These are phyloP conservation scores for Byssochlamys sp. DNA, from an alignment of 2,329 filamentous ascomycete genomes.

Conservation along the genomic window DNA sequence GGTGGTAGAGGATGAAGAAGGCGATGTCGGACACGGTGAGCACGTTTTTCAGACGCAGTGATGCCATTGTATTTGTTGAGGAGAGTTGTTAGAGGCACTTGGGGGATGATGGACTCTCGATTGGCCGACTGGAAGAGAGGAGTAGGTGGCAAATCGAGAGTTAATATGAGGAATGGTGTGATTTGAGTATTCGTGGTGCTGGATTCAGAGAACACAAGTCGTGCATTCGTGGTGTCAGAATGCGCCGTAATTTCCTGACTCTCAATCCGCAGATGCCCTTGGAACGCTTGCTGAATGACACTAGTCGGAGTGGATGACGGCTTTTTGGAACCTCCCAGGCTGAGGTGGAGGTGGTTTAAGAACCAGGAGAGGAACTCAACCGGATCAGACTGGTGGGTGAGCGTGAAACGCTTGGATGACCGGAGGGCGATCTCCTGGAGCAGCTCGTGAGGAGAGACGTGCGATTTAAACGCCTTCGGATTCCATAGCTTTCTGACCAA, in stretches of 20 bases:
- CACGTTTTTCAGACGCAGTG: slow-evolving; percentile 75
- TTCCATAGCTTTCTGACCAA: slow-evolving; percentile 98
- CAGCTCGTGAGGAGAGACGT: slow-evolving; percentile 93
- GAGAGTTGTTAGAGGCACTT: slow-evolving; percentile 63
- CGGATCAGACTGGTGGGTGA: slow-evolving; percentile 85
- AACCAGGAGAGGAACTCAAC: slow-evolving; percentile 97
- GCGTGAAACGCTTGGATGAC: slow-evolving; percentile 83
- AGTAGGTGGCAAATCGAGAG: slow-evolving; percentile 80
- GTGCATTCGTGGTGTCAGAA: slow-evolving; percentile 68
- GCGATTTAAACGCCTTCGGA: slow-evolving; percentile 84
- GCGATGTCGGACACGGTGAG: slow-evolving; percentile 79
- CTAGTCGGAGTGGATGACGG: slow-evolving; percentile 56
- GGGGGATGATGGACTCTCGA: slow-evolving; percentile 88
- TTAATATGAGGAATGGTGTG: slow-evolving; percentile 79
- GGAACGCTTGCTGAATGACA: slow-evolving; percentile 86
- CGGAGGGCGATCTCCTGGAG: slow-evolving; percentile 86
- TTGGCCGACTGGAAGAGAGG: slow-evolving; percentile 93
- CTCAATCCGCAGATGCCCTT: slow-evolving; percentile 83
- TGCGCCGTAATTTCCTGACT: slow-evolving; percentile 88
- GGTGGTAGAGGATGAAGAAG: slow-evolving; percentile 83
- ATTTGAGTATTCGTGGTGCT: slow-evolving; percentile 67
- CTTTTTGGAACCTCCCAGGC: slow-evolving; percentile 81
- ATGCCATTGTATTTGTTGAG: slow-evolving; percentile 88
- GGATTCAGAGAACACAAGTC: slow-evolving; percentile 85
- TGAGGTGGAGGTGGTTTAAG: slow-evolving; percentile 86